These are phyloP conservation scores for Rostrohypoxylon terebratum DNA, from an alignment of 495 filamentous ascomycete genomes.

Conservation along the genomic window DNA sequence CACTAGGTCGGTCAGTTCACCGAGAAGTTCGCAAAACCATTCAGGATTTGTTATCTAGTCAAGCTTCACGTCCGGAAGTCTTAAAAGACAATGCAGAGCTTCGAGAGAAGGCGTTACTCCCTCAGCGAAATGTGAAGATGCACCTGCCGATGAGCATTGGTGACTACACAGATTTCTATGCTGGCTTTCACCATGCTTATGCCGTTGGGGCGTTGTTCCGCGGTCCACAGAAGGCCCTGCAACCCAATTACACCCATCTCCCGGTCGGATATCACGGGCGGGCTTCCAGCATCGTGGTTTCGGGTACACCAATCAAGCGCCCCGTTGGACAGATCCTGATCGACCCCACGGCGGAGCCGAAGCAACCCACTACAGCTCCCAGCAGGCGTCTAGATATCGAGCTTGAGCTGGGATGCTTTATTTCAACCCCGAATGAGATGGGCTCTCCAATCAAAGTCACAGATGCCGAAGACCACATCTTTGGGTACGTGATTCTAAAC, in stretches of 20 bases:
- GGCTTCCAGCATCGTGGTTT: constrained; percentile 80
- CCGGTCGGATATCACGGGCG: constrained; percentile 92
- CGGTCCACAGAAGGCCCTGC: constrained; percentile 81
- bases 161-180: constrained; percentile 99
- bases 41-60: constrained; percentile 73
- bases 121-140: constrained; percentile 70
- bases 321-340: constrained; percentile 85
- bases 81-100: constrained; percentile 53
- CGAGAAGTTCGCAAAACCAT: constrained; percentile 78
- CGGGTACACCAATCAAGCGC: constrained; percentile 78
- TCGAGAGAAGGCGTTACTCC: constrained; percentile 53
- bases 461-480: constrained; percentile 79
- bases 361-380: constrained; percentile 69
- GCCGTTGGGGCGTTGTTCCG: constrained; percentile 85
- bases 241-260: constrained; percentile 90
- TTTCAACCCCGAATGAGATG: constrained; percentile 73
- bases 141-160: constrained; percentile 89
- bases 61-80: constrained; percentile 54
- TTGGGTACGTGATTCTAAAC: constrained; percentile 91
- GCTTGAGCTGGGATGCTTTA: constrained; percentile 86
- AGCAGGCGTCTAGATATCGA: constrained; percentile 83
- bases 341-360: constrained; percentile 69
- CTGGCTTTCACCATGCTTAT: constrained; percentile 88
- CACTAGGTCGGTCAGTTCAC: constrained; percentile 77
- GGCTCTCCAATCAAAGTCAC: constrained; percentile 70